These are phyloP conservation scores for Zea mays DNA, from an alignment of 176 grass and related monocot species.

Conservation along the genomic window DNA sequence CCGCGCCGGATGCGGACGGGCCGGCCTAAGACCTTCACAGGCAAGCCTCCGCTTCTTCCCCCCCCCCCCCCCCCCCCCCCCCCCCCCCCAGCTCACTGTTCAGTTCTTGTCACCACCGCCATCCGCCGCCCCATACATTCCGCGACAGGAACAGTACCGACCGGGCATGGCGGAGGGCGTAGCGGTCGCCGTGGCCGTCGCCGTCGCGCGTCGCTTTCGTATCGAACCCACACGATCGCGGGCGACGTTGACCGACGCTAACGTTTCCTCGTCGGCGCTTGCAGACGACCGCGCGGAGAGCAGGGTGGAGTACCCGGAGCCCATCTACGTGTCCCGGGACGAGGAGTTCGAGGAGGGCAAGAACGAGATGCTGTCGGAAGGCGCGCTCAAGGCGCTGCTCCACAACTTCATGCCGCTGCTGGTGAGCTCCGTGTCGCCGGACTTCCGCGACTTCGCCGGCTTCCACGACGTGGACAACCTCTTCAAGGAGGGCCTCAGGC, in stretches of 20 bases:
- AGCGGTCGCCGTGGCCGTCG: no score
- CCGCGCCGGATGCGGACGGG: constrained; percentile 79
- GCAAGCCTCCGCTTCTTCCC: constrained; percentile 23
- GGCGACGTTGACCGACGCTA: neutral
- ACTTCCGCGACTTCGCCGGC: constrained; percentile 71
- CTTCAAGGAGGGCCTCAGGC: constrained; percentile 90
- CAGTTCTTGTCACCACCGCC: neutral
- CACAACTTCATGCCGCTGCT: constrained; percentile 87
- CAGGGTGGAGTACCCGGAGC: constrained; percentile 73
- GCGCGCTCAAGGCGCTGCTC: constrained; percentile 75
- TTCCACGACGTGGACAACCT: constrained; percentile 99
- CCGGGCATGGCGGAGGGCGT: constrained; percentile 40
- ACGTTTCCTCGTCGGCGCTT: neutral
- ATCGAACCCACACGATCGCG: constrained; percentile 38
- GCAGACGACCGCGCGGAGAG: constrained; percentile 73
- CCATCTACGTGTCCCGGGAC: constrained; percentile 77
- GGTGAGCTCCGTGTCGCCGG: constrained; percentile 56
- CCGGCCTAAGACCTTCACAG: constrained; percentile 53
- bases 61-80: no score
- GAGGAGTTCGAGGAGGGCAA: constrained; percentile 94
- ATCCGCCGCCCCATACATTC: constrained; percentile 31
- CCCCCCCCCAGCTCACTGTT: no score
- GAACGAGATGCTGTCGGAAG: constrained; percentile 75
- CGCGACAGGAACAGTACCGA: constrained; percentile 16
- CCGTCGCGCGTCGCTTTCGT: constrained; percentile 42